These are phyloP conservation scores for Suillus occidentalis DNA, from an alignment of 768 basidiomycete genomes.

Conservation along the genomic window DNA sequence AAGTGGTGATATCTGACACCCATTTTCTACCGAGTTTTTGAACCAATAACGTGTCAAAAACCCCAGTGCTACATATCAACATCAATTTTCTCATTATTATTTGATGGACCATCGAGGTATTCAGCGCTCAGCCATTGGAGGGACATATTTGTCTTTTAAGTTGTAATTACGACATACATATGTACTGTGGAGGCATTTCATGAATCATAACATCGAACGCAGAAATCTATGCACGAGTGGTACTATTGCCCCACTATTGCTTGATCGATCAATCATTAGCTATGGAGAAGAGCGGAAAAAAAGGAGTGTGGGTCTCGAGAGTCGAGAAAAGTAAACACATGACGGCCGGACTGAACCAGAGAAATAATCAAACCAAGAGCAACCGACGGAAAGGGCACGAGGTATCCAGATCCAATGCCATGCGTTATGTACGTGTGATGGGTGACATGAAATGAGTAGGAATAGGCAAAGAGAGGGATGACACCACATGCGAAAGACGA, in stretches of 20 bases:
- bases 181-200: not conserved
- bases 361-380: constrained; percentile 6
- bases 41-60: no score
- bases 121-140: not conserved
- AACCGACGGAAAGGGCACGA: constrained; percentile 4
- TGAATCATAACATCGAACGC: not conserved
- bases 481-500: constrained; percentile 13
- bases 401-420: constrained; percentile 12
- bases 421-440: constrained; percentile 12
- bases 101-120: not conserved
- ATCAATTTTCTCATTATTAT: not conserved
- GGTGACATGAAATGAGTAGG: constrained; percentile 4
- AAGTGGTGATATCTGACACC: no score
- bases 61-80: not conserved
- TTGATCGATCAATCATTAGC: constrained; percentile 1
- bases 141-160: not conserved
- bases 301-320: constrained; percentile 10
- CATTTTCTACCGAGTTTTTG: no score
- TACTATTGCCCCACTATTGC: not conserved
- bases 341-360: not conserved
- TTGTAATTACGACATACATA: constrained; percentile 1
- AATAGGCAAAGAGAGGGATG: constrained; percentile 12
- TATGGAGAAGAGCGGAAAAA: constrained; percentile 6
- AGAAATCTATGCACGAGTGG: not conserved
- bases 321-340: constrained; percentile 1